Evolutionary conservation across 495 filamentous ascomycete genomes (phyloP), one percentile per base, ranked within the genome.

Genomic region (Aspergillus carlsbadensis): DNA sequence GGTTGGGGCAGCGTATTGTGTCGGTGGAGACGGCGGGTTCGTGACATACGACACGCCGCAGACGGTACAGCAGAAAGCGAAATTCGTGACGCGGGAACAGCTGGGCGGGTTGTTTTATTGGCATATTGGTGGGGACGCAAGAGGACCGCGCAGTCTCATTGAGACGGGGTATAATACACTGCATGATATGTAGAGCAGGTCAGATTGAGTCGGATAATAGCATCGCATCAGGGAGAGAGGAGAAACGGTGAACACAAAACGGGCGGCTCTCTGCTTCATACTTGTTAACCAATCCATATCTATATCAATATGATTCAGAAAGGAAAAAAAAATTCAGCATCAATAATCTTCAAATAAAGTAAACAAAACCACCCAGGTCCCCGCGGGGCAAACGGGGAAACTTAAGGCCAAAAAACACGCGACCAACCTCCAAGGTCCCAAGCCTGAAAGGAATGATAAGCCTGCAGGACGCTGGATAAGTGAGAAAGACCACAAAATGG

Each of bases 101-200:
- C 80, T 96, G 0, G 92, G 87, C 14, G 92, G 92, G 0, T 71
- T 96, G 34, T 96, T 95, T 67, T 96, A 92, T 70, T 96, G 91
- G 92, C 88, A 88, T 51, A 91, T 90, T n/a, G 87, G 87, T 17
- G 88, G 83, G 2, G 92, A 96, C 71, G 79, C 81, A 5, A 80
- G 80, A 58, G 84, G 80, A 41, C 74, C 81, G 35, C 74, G 87
- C 57, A 94, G 90, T 70, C 68, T 96, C 63, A 81, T 95, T 44
- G 82, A 87, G 41, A 82, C 87, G 3, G 88, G 88, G 21, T 92
- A 89, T 66, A 84, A 83, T 58, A 83, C 86, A 8, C 68, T 91
- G 48, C 88, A 91, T 65, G 74, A 78, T 34, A 71, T 78, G 70
- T 78, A 60, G 18, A 20, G 70, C 77, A 60, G 18, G n/a, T 15